These are phyloP conservation scores for Neurospora sp. DNA, from an alignment of 495 filamentous ascomycete genomes.

Conservation along the genomic window DNA sequence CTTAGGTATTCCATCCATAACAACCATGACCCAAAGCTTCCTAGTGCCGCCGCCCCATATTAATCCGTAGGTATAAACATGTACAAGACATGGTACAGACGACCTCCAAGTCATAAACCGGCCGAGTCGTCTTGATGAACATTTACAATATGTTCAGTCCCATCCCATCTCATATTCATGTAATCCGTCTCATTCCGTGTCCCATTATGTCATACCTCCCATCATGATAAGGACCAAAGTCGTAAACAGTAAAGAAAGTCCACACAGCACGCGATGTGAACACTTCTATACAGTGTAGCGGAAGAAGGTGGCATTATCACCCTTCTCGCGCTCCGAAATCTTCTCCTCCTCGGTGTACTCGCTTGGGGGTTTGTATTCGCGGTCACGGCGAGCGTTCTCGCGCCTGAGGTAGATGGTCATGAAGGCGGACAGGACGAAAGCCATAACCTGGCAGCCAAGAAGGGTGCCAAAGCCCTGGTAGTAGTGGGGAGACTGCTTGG, in stretches of 20 bases:
- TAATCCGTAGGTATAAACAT: not conserved
- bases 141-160: not conserved
- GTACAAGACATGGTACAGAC: not conserved
- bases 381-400: constrained; percentile 51
- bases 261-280: not conserved
- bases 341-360: constrained; percentile 41
- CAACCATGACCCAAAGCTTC: not conserved
- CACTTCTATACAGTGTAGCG: constrained; percentile 38
- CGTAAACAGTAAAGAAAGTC: not conserved
- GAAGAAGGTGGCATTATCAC: constrained; percentile 45
- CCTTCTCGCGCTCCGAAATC: constrained; percentile 33
- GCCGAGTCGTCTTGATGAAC: not conserved
- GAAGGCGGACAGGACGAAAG: constrained; percentile 38
- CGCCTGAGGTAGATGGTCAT: constrained; percentile 49
- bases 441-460: constrained; percentile 35
- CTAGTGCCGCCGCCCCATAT: not conserved
- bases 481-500: constrained; percentile 48
- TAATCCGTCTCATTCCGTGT: not conserved
- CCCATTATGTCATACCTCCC: not conserved
- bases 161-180: not conserved
- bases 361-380: constrained; percentile 30
- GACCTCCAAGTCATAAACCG: not conserved
- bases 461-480: constrained; percentile 49
- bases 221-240: not conserved
- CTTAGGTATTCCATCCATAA: not conserved